These are phyloP conservation scores for Xylariaceae sp. DNA, from an alignment of 2,329 filamentous ascomycete species.

Conservation along the genomic window DNA sequence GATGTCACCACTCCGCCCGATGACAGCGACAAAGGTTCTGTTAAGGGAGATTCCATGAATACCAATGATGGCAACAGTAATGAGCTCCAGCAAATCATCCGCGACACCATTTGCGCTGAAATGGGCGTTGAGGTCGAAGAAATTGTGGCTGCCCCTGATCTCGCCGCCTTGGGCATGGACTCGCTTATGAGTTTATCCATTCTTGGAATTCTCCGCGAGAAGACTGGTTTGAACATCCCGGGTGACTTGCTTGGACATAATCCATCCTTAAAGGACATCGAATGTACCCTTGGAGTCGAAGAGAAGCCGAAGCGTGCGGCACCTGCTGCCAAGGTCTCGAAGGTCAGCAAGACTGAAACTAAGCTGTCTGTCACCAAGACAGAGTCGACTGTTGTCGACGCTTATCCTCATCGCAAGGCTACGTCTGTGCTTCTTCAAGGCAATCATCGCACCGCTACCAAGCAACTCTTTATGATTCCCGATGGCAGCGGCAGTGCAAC, in stretches of 20 bases:
- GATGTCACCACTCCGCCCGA: conserved; percentile 50
- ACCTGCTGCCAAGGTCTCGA: conserved; percentile 17
- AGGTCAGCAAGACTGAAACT: conserved; percentile 19
- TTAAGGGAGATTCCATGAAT: conserved; percentile 35
- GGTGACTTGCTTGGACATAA: conserved; percentile 59
- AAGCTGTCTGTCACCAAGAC: conserved; percentile 42
- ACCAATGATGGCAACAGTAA: conserved; percentile 36
- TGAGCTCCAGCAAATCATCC: conserved; percentile 49
- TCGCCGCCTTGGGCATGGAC: conserved; percentile 56
- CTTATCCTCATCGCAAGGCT: conserved; percentile 47
- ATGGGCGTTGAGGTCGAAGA: conserved; percentile 69
- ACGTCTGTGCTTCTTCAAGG: conserved; percentile 44
- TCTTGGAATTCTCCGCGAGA: conserved; percentile 49
- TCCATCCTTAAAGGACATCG: conserved; percentile 60
- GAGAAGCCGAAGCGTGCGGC: conserved; percentile 33
- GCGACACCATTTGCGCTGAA: conserved; percentile 65
- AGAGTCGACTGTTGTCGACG: conserved; percentile 32
- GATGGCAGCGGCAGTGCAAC: conserved; percentile 58
- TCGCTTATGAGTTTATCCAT: conserved; percentile 55
- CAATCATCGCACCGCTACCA: conserved; percentile 41
- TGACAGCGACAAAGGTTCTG: conserved; percentile 45
- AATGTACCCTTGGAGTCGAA: conserved; percentile 56
- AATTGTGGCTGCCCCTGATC: conserved; percentile 47
- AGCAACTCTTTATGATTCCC: conserved; percentile 50
- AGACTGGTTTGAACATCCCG: conserved; percentile 49